Evolutionary conservation across 768 basidiomycete genomes (phyloP).

Genomic region (Auriculariales sp.): DNA sequence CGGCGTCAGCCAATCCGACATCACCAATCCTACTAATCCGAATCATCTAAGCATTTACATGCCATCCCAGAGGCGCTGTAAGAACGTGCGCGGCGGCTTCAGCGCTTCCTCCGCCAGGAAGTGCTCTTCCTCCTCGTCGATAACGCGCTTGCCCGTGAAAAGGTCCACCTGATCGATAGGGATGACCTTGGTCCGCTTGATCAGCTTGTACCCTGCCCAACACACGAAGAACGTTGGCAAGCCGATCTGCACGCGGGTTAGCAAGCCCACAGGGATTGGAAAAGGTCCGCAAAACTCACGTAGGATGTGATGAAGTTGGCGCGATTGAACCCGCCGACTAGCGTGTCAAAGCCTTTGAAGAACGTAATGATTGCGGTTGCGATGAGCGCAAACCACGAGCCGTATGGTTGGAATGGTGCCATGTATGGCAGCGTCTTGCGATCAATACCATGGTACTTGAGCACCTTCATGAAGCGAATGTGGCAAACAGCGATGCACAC

Average conservation of each 20-base stretch:
- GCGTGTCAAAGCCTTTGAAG: slow-evolving; percentile 39
- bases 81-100: slow-evolving; percentile 7
- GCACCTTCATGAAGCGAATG: slow-evolving; percentile 35
- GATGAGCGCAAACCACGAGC: slow-evolving; percentile 42
- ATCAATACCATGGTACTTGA: slow-evolving; percentile 27
- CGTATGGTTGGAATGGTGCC: slow-evolving; percentile 50
- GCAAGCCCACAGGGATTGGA: too few relatives aligned
- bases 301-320: slow-evolving; percentile 50
- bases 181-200: slow-evolving; percentile 20
- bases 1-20: too few relatives aligned
- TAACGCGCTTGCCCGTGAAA: slow-evolving; percentile 38
- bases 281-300: slow-evolving; percentile 5
- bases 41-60: too few relatives aligned
- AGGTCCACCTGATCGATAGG: slow-evolving; percentile 42
- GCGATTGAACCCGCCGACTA: slow-evolving; percentile 29
- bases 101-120: slow-evolving; percentile 28
- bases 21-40: too few relatives aligned
- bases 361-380: slow-evolving; percentile 37
- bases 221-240: slow-evolving; percentile 20
- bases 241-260: slow-evolving; percentile 15
- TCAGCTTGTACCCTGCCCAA: slow-evolving; percentile 22
- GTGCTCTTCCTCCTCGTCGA: slow-evolving; percentile 48
- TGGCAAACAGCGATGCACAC: slow-evolving; percentile 15
- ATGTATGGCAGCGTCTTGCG: slow-evolving; percentile 32
- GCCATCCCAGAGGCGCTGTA: slow-evolving; percentile 9